Percentiles rank a stretch among this genome's conserved stretches.
Conservation (phyloP, 208 protist species). For the Acanthamoeba culbertsoni region DNA sequence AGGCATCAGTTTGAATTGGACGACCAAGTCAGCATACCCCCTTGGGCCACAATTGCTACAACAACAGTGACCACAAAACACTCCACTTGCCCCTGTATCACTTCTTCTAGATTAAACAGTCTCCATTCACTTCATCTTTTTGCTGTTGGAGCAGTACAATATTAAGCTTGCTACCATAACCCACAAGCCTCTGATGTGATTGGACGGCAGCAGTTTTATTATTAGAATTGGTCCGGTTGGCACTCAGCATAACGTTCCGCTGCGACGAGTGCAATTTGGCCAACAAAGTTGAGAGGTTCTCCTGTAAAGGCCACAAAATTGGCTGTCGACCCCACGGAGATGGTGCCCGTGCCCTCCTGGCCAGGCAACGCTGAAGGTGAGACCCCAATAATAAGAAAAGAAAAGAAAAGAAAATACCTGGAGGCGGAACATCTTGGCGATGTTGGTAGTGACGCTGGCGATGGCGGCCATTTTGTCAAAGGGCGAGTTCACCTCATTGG, state of each 20-base stretch:
- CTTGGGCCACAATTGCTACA: neutral
- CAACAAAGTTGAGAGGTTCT: neutral
- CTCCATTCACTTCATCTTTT: no score
- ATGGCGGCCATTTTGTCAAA: neutral
- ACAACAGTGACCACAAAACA: no score
- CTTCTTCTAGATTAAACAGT: no score
- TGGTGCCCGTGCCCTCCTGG: neutral
- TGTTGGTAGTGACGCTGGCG: neutral
- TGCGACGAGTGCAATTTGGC: neutral
- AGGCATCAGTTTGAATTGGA: neutral
- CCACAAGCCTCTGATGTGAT: no score
- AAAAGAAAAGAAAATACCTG: no score
- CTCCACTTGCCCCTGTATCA: no score
- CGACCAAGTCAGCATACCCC: neutral
- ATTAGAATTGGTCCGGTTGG: slow-evolving; percentile 22
- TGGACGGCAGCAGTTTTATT: no score
- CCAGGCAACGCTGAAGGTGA: neutral
- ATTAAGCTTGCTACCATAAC: no score
- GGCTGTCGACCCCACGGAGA: neutral
- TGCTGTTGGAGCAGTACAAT: no score
- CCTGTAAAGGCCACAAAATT: neutral
- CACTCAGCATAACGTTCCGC: neutral
- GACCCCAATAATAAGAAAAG: no score
- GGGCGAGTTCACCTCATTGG: neutral
- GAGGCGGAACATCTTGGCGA: neutral